Percentiles rank a stretch among this genome's conserved stretches.
phyloP scores from a whole-genome alignment of 306 rosid genomes.

The Rosa chinensis region DNA sequence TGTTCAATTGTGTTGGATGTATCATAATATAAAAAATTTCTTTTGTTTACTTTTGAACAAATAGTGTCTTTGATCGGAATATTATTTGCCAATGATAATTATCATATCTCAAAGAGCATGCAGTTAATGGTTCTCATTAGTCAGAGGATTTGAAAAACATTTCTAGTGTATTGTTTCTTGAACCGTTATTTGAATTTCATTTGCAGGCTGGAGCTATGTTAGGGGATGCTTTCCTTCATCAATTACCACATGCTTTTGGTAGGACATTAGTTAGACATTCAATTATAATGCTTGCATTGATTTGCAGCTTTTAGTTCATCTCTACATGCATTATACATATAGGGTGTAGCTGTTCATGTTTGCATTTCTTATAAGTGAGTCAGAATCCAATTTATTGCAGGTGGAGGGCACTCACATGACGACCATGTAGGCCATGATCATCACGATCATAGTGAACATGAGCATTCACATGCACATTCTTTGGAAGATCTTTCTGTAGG shows the following conservation, averaged over 20 bases:
- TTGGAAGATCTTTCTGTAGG: constrained; percentile 85
- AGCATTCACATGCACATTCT: constrained; percentile 73
- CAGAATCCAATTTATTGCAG: constrained; percentile 44
- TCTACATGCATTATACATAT: too few relatives aligned
- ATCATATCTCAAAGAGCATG: neutral
- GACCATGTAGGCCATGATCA: constrained; percentile 53
- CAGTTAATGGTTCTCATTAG: neutral
- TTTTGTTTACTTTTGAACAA: neutral
- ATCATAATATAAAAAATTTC: neutral
- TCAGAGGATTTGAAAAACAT: neutral
- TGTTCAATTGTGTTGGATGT: neutral
- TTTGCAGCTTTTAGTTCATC: too few relatives aligned
- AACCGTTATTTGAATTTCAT: neutral
- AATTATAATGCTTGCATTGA: neutral
- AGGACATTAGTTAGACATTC: constrained; percentile 28
- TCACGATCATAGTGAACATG: constrained; percentile 48
- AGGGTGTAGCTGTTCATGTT: neutral
- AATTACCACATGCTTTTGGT: constrained; percentile 98
- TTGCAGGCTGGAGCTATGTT: constrained; percentile 98
- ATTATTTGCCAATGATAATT: neutral
- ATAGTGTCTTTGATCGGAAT: neutral
- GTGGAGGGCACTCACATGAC: constrained; percentile 63
- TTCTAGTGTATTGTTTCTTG: neutral
- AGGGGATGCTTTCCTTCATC: constrained; percentile 99
- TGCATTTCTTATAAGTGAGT: neutral